A percentile compares a stretch with the other conserved stretches of the same genome.
Conservation (phyloP, 768 basidiomycete species). For the Lactarius vividus region DNA sequence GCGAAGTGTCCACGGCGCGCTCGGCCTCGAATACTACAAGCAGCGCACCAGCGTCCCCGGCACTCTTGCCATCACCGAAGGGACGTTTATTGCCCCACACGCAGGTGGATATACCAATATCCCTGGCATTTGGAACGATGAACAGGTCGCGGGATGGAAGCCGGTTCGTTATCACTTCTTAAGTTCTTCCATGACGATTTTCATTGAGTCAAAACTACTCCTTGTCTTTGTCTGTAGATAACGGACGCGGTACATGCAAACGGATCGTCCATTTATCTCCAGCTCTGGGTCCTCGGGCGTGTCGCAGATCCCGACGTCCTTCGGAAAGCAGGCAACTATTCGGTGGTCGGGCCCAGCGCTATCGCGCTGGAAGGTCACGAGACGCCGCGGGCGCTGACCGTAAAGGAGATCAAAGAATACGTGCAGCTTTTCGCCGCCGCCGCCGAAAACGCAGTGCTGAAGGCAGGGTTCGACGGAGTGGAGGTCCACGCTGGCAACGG, state of each 20-base stretch:
- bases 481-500: slow-evolving; percentile 35
- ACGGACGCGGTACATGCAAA: slow-evolving; percentile 45
- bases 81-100: slow-evolving; percentile 47
- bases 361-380: slow-evolving; percentile 3
- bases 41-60: slow-evolving; percentile 49
- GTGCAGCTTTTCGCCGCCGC: slow-evolving; percentile 45
- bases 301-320: slow-evolving; percentile 26
- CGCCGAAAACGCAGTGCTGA: slow-evolving; percentile 29
- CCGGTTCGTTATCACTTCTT: slow-evolving; percentile 34
- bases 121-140: slow-evolving; percentile 50
- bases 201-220: background rate
- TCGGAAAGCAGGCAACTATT: background rate
- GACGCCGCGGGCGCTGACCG: slow-evolving; percentile 45
- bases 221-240: background rate
- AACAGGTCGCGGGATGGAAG: slow-evolving; percentile 58
- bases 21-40: slow-evolving; percentile 45
- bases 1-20: slow-evolving; percentile 37
- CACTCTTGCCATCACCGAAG: slow-evolving; percentile 58
- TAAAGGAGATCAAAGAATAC: slow-evolving; percentile 49
- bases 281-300: slow-evolving; percentile 51
- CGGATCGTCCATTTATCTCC: slow-evolving; percentile 42
- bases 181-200: background rate
- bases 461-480: slow-evolving; percentile 35
- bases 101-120: slow-evolving; percentile 47
- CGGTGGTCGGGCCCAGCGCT: background rate